Base-by-base conservation (phyloP, 2,329 filamentous ascomycete species). In the Colletotrichum cereale region DNA sequence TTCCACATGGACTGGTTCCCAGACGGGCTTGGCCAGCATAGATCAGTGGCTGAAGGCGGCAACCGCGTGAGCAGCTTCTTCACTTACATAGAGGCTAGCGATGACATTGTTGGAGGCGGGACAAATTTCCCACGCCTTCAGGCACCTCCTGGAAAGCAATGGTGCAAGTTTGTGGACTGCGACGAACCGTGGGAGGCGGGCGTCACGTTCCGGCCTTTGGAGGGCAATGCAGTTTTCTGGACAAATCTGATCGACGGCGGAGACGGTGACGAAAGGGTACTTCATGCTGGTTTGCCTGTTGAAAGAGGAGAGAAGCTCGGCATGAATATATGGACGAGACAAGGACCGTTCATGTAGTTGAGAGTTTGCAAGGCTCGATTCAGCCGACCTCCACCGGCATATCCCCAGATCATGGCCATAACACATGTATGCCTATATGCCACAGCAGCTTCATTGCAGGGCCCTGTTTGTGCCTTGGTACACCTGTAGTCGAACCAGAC, bases 1-100 rank as follows among this genome's bases (percentile, higher is more conserved):
- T 81, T 80, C 73, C 82, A 84, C 73, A 82, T 79, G n/a, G 82
- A 84, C 75, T 83, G 82, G 82, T 83, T 82, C 74, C 75, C 78
- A 18, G 74, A 38, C 77, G 48, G 31, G 5, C 38, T 50, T 11
- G 44, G 50, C 12, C 44, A 47, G n/a, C 69, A 73, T 21, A 77
- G 80, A 26, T 76, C 77, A 1, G 77, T 78, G 11, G 77, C 70
- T 5, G 67, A 79, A 44, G 82, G 81, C 8, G 81, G 82, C 5
- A 83, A 84, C 73, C 77, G 81, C 5, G 69, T 79, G 6, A 80
- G 78, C 57, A 82, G 81, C 16, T 84, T 84, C 74, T 83, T 84
- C 73, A 80, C 79, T 5, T 84, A 83, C 61, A 79, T 84, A 21
- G 74, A 77, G 5, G 80, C 79, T 8, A 75, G 73, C n/a, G 77